Percentiles rank a stretch among this genome's conserved stretches.
Conservation (phyloP, 2,329 filamentous ascomycete species). For the Scedosporium boydii region DNA sequence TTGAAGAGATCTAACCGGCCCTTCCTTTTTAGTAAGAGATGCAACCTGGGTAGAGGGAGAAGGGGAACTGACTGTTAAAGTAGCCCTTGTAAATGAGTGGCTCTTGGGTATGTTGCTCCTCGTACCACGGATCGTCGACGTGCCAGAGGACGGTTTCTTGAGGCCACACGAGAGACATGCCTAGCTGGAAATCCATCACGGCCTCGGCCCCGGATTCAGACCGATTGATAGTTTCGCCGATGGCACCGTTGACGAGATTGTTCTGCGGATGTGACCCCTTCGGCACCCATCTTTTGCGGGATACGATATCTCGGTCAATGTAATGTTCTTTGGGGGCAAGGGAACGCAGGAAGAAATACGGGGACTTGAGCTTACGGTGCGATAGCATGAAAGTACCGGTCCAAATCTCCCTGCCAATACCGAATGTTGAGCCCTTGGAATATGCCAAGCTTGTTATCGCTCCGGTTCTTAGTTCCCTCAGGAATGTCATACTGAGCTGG, state of each 20-base stretch:
- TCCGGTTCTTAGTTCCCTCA: constrained; percentile 17
- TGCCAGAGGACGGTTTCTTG: constrained; percentile 36
- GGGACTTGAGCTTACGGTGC: constrained; percentile 13
- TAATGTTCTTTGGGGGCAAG: not conserved
- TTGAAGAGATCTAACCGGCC: constrained; percentile 32
- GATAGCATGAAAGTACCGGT: constrained; percentile 23
- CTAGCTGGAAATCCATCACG: constrained; percentile 38
- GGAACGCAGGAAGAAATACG: not conserved
- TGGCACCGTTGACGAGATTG: constrained; percentile 24
- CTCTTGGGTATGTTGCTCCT: constrained; percentile 22
- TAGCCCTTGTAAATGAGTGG: constrained; percentile 18
- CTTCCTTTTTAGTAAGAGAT: constrained; percentile 18
- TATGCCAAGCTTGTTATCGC: constrained; percentile 30
- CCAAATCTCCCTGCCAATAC: constrained; percentile 29
- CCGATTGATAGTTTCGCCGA: constrained; percentile 16
- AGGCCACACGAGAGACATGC: constrained; percentile 40
- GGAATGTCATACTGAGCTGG: constrained; percentile 26
- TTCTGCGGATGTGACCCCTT: constrained; percentile 26
- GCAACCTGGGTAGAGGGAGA: constrained; percentile 11
- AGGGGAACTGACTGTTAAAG: constrained; percentile 19
- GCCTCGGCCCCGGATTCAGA: constrained; percentile 26
- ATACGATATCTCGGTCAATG: no score
- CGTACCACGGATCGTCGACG: constrained; percentile 29
- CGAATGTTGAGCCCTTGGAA: constrained; percentile 29
- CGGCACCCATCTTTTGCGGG: constrained; percentile 20